phyloP scores from a whole-genome alignment of 1,284 basidiomycete genomes.

The Quambalaria eucalypti region DNA sequence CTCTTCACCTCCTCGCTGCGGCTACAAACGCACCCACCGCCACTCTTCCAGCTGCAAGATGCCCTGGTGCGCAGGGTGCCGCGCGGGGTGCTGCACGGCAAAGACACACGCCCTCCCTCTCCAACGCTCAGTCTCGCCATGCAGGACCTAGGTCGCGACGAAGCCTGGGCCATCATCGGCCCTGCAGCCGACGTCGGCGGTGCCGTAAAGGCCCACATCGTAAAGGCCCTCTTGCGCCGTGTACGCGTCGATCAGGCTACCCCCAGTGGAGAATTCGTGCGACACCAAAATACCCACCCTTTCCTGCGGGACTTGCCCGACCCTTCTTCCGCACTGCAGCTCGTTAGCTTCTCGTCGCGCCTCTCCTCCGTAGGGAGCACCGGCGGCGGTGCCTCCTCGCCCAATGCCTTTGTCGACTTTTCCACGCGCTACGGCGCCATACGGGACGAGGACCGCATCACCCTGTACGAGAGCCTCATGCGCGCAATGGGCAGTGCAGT shows the following conservation, averaged over 20 bases:
- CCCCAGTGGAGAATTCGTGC: no score
- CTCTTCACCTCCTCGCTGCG: neutral
- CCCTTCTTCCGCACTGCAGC: slow-evolving; percentile 16
- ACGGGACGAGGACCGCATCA: slow-evolving; percentile 33
- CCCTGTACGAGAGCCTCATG: slow-evolving; percentile 38
- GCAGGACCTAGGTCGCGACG: slow-evolving; percentile 14
- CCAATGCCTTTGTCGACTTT: slow-evolving; percentile 36
- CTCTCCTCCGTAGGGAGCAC: slow-evolving; percentile 5
- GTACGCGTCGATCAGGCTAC: slow-evolving; percentile 2
- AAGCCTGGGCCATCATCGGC: slow-evolving; percentile 39
- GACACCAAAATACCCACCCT: neutral
- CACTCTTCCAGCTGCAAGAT: neutral
- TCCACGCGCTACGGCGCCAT: slow-evolving; percentile 39
- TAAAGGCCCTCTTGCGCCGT: slow-evolving; percentile 16
- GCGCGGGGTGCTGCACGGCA: neutral
- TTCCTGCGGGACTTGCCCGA: no score
- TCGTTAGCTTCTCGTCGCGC: slow-evolving; percentile 26
- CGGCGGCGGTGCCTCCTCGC: slow-evolving; percentile 8
- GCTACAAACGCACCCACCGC: neutral
- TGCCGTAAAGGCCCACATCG: slow-evolving; percentile 18
- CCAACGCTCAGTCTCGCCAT: slow-evolving; percentile 4
- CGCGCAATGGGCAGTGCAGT: slow-evolving; percentile 24
- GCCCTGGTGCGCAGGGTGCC: neutral
- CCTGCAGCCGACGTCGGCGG: slow-evolving; percentile 30
- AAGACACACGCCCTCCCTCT: neutral